Evolutionary conservation across 108 stramenopile species (phyloP).

Genomic region (Poteriospumella lacustris): DNA sequence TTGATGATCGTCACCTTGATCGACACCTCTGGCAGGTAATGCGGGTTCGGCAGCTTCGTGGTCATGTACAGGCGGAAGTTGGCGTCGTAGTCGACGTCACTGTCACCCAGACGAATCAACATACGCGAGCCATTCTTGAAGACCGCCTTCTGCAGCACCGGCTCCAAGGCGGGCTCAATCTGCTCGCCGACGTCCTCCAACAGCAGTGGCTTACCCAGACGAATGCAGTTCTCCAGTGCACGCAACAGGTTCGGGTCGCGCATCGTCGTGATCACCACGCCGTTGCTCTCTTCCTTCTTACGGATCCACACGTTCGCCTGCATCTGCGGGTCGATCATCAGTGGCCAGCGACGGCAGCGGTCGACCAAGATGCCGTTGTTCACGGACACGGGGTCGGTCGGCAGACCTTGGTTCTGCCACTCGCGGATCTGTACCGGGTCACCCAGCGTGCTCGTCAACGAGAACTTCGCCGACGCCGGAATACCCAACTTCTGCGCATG

Average conservation of each 20-base stretch:
- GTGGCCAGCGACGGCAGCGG: conserved; percentile 57
- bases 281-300: conserved; percentile 46
- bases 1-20: conserved; percentile 65
- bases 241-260: conserved; percentile 53
- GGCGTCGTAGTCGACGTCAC: conserved; percentile 59
- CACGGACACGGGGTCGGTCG: conserved; percentile 56
- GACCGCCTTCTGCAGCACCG: conserved; percentile 53
- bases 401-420: conserved; percentile 58
- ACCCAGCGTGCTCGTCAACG: conserved; percentile 49
- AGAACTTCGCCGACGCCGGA: conserved; percentile 41
- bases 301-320: conserved; percentile 65
- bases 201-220: conserved; percentile 56
- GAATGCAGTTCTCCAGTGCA: conserved; percentile 54
- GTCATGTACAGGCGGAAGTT: conserved; percentile 61
- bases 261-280: conserved; percentile 51
- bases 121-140: conserved; percentile 58
- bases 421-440: conserved; percentile 56
- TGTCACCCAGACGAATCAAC: conserved; percentile 59
- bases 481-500: conserved; percentile 29
- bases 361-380: conserved; percentile 59
- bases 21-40: conserved; percentile 64
- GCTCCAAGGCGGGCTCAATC: conserved; percentile 60
- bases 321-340: conserved; percentile 66
- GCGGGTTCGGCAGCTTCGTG: conserved; percentile 64
- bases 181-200: conserved; percentile 60